Evolutionary conservation across 768 basidiomycete species (phyloP).

Genomic region (Mycena belliarum): DNA sequence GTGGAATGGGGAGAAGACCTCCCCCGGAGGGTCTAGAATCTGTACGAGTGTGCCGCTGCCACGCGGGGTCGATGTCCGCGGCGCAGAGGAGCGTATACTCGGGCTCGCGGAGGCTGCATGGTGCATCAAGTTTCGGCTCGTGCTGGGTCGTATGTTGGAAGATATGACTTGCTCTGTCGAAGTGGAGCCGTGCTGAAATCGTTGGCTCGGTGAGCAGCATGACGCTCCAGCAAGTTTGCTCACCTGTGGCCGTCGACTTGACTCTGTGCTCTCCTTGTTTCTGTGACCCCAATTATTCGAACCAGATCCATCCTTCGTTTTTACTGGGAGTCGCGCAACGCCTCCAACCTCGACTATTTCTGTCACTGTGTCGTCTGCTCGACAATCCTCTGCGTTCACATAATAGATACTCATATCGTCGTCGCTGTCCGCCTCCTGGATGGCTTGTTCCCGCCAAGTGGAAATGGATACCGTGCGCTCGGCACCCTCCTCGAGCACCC

Average conservation of each 20-base stretch:
- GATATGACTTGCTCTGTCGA: not conserved
- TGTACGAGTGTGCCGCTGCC: conserved; percentile 13
- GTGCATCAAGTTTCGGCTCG: not conserved
- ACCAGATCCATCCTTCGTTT: not conserved
- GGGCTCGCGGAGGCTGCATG: not conserved
- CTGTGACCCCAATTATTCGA: not conserved
- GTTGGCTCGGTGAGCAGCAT: not conserved
- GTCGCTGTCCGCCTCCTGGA: conserved; percentile 36
- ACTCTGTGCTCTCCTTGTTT: not conserved
- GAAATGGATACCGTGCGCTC: conserved; percentile 55
- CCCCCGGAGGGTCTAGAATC: not conserved
- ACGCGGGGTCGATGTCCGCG: conserved; percentile 17
- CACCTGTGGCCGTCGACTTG: not conserved
- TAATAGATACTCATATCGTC: conserved; percentile 51
- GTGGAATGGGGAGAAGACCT: conserved; percentile 5
- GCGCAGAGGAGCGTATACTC: conserved; percentile 1
- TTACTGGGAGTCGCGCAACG: not conserved
- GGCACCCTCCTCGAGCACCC: conserved; percentile 48
- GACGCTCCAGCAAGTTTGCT: not conserved
- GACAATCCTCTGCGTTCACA: conserved; percentile 38
- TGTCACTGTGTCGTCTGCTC: not conserved
- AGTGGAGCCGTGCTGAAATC: not conserved
- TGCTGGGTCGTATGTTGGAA: not conserved
- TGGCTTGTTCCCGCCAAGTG: conserved; percentile 58
- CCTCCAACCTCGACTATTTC: not conserved